These are phyloP conservation scores for Fulvia fulva DNA, from an alignment of 2,329 filamentous ascomycete species.

Conservation along the genomic window DNA sequence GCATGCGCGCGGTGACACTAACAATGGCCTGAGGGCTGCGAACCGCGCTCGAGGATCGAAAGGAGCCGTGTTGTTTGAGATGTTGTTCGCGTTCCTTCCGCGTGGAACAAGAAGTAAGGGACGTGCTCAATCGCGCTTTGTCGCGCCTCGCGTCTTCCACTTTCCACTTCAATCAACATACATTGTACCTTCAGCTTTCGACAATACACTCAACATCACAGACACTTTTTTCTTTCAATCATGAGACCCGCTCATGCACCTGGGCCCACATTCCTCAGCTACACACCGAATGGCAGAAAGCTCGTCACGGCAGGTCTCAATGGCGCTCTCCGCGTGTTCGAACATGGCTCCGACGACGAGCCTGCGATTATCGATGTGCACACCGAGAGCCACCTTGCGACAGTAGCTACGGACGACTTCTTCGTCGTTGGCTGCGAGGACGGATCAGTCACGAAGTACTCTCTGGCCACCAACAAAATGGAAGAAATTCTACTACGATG, in stretches of 20 bases:
- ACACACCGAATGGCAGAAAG: constrained; percentile 82
- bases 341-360: constrained; percentile 86
- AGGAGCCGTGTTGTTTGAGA: background rate
- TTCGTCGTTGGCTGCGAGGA: constrained; percentile 91
- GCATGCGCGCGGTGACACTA: background rate
- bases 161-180: too few species aligned
- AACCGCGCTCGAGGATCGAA: background rate
- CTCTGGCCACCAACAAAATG: constrained; percentile 68
- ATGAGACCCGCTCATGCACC: constrained; percentile 69
- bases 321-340: constrained; percentile 89
- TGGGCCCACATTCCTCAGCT: constrained; percentile 80
- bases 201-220: too few species aligned
- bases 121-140: too few species aligned
- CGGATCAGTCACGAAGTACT: constrained; percentile 91
- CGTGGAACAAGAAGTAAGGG: too few species aligned
- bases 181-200: too few species aligned
- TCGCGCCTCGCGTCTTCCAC: background rate
- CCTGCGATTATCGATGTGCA: constrained; percentile 89
- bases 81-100: too few species aligned
- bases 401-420: constrained; percentile 72
- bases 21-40: background rate
- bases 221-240: background rate
- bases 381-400: constrained; percentile 76
- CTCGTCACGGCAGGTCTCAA: constrained; percentile 91
- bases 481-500: constrained; percentile 79